Evolutionary conservation across 805 yeast species (phyloP), one percentile per base, ranked within the genome.

Genomic region (Candida khao-thaluensis): DNA sequence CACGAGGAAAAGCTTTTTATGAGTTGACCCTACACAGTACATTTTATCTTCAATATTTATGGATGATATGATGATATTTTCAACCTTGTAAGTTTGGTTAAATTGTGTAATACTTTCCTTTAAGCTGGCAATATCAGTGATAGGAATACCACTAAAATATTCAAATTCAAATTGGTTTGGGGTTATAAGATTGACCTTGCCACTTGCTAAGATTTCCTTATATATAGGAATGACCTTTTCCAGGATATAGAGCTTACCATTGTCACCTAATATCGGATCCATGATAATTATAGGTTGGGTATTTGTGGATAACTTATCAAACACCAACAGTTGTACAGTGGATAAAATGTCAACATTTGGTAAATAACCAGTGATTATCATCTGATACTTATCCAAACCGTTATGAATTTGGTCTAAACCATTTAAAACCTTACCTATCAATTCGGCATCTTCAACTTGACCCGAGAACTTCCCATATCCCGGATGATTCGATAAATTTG

Each of bases 261-360:
- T 82, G 55, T 91, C 98, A 9, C 98, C 98, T 57, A 91, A 63
- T 1, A 91, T 93, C 1, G 98, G 98, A 57, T 91, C 98, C 35
- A 91, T 57, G 4, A 90, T 71, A 81, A 91, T 79, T 12, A 75
- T 60, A 0, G 75, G 64, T 22, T 22, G 7, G 2, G 16, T 10
- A 23, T 20, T 17, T 5, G 26, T 24, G 17, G 62, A 10, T 26
- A 30, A 63, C 7, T 17, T 15, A 10, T 67, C 54, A 27, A 71
- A 71, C 5, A 44, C 21, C 21, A 17, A 15, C 9, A 25, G 23
- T 16, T 40, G 33, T 4, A 43, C 23, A 7, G 39, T 31, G 3
- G 20, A 25, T 0, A 86, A 71, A 4, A 77, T 77, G 23, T 71
- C 79, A 3, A 71, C 76, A 36, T 74, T 72, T 3, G 95, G 90